phyloP scores from a whole-genome alignment of 192 early-diverging fungal species.

The Rhizoclosmatium globosum region DNA sequence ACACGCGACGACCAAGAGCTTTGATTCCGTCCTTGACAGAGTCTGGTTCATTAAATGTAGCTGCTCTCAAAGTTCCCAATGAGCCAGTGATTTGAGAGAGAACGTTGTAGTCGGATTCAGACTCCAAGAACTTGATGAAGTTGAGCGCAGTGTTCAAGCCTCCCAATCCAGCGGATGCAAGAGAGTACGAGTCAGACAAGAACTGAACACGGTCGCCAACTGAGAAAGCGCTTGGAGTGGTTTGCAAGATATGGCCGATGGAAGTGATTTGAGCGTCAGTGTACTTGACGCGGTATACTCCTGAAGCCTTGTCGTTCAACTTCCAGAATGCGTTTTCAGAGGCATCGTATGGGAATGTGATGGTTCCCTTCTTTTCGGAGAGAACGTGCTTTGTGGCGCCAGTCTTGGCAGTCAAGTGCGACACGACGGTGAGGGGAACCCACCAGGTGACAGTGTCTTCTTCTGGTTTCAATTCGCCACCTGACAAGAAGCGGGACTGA shows the following conservation, averaged over 20 bases:
- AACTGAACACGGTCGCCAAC: constrained; percentile 82
- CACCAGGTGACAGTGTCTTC: constrained; percentile 86
- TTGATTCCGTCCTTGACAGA: constrained; percentile 73
- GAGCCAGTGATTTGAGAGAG: constrained; percentile 73
- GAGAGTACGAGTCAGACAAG: constrained; percentile 80
- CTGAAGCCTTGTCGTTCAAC: constrained; percentile 82
- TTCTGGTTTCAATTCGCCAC: constrained; percentile 74
- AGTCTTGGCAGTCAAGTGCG: constrained; percentile 49
- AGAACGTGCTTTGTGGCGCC: constrained; percentile 63
- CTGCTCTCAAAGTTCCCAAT: constrained; percentile 64
- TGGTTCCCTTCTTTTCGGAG: constrained; percentile 45
- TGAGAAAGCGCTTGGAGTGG: constrained; percentile 44
- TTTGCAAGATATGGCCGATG: constrained; percentile 59
- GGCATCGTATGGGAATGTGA: constrained; percentile 59
- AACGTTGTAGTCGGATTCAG: constrained; percentile 80
- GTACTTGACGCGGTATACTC: constrained; percentile 85
- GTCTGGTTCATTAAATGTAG: constrained; percentile 73
- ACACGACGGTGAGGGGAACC: constrained; percentile 74
- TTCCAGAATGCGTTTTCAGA: constrained; percentile 70
- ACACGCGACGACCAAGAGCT: constrained; percentile 75
- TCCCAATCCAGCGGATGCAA: constrained; percentile 79
- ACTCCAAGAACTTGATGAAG: constrained; percentile 74
- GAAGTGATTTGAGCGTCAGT: constrained; percentile 40
- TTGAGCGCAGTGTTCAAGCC: constrained; percentile 78
- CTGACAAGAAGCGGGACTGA: constrained; percentile 86